Evolutionary conservation across 345 rosid genomes (phyloP), one percentile per base, ranked within the genome.

Genomic region (Nasturtium officinale): DNA sequence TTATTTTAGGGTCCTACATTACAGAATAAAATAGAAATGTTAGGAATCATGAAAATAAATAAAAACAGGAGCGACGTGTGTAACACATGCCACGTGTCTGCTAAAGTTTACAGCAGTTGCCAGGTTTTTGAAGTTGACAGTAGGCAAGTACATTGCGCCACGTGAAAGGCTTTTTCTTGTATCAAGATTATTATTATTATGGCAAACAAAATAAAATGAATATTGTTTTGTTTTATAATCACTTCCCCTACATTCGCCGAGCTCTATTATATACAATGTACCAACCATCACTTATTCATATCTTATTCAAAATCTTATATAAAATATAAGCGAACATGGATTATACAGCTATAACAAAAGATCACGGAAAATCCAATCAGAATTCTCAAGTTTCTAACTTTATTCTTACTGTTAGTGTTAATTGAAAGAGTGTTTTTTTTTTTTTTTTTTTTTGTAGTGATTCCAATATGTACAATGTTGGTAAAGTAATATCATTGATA

Each of bases 81-180:
- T 46, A 25, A 58, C 51, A 55, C 5, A 50, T 10, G 23, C 30
- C 80, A 77, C 76, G 72, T 77, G 76, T 77, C 47, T 2, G 6
- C 37, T 57, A 30, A 48, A 48, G 56, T 57, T 45, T 47, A 56
- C 28, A 54, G 46, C 60, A 62, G 60, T 76, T 76, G 80, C 61
- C 76, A 69, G 61, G 72, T 70, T 28, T 28, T 26, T 77, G 76
- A 77, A 77, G 61, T 77, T 63, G 80, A 77, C 76, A 64, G 67
- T 65, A 65, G 72, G 80, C 80, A 69, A 55, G 63, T 70, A 63
- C 66, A 57, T 63, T 56, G 62, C 61, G 80, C 80, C 80, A 77
- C 80, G 80, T 71, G 62, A 65, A 77, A 63, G 28, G 46, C 5
- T 64, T 33, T 23, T 33, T 23, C 18, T 40, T 11, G 18, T n/a